These are phyloP conservation scores for Fusarium continuum DNA, from an alignment of 2,329 filamentous ascomycete genomes.

Conservation along the genomic window DNA sequence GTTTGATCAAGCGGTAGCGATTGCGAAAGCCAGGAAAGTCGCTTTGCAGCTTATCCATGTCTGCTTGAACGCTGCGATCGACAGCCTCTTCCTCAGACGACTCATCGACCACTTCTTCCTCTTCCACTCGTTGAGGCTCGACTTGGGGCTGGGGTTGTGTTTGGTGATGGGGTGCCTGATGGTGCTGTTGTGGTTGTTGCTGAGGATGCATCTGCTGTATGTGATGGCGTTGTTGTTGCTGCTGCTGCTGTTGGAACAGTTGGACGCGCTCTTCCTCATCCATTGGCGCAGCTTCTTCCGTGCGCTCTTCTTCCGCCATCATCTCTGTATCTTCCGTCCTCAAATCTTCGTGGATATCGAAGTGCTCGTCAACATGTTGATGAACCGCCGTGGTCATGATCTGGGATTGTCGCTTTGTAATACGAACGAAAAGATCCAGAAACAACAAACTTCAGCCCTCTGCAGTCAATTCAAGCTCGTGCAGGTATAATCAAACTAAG, in stretches of 20 bases:
- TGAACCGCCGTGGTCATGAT: constrained; percentile 39
- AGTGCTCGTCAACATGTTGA: constrained; percentile 50
- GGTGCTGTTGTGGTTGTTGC: constrained; percentile 22
- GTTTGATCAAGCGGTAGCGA: constrained; percentile 90
- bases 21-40: constrained; percentile 86
- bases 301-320: constrained; percentile 55
- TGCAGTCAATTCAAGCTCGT: neutral
- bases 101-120: constrained; percentile 54
- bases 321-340: constrained; percentile 61
- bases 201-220: constrained; percentile 25
- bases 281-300: constrained; percentile 38
- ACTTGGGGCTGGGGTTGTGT: constrained; percentile 21
- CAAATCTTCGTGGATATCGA: constrained; percentile 61
- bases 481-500: neutral
- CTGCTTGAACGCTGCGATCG: constrained; percentile 76
- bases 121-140: constrained; percentile 48
- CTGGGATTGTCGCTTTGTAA: constrained; percentile 4
- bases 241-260: constrained; percentile 37
- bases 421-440: neutral
- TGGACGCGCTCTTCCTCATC: constrained; percentile 41
- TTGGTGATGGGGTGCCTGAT: constrained; percentile 12
- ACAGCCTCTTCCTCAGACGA: constrained; percentile 69
- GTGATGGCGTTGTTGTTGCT: constrained; percentile 29
- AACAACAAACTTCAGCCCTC: neutral
- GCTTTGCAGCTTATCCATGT: constrained; percentile 86